Base-by-base conservation (phyloP, 495 filamentous ascomycete genomes). In the Letharia lupina region DNA sequence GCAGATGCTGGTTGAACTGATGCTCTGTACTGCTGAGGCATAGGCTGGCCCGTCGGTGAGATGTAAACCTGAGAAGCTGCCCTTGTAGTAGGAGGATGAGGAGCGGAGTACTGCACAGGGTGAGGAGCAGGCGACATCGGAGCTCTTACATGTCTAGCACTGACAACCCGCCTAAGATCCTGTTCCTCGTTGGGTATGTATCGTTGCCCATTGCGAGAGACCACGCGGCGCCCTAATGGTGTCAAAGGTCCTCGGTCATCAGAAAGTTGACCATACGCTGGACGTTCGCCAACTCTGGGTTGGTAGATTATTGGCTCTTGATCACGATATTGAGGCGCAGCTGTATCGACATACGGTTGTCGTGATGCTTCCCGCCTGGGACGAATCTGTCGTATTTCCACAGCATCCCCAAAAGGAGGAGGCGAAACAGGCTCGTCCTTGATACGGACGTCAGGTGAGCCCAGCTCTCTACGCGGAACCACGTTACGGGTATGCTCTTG, bases 381-480 rank as follows among this genome's bases (percentile, higher is more conserved):
- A 67, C 81, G 81, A 47, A 65, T 63, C 60, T 73, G 71, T 61
- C 73, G 66, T 48, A 67, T 23, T 40, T 68, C 50, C 78, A 72
- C 42, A 77, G 79, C 78, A 64, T 83, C 82, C 57, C 80, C 76
- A 60, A 90, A 80, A 18, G 89, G 90, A 28, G 90, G 91, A 4
- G 90, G 90, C 2, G 92, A 96, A 16, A 88, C 81, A 11, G 92
- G 92, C 73, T 97, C 93, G 67, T 88, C 83, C 72, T 97, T 97
- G 72, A 97, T 91, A 70, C 84, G 84, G 11, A 89, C 81, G 56
- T 79, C 80, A 33, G 77, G 72, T 52, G 77, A 73, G 28, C 70
- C 71, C 62, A 68, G 65, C 68, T 72, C 69, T 61, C 71, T 75
- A 44, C 72, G 71, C 67, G 70, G 74, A 63, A 74, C 66, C 15